phyloP scores from a whole-genome alignment of 768 basidiomycete species.

The Podaxis mareebaensis region DNA sequence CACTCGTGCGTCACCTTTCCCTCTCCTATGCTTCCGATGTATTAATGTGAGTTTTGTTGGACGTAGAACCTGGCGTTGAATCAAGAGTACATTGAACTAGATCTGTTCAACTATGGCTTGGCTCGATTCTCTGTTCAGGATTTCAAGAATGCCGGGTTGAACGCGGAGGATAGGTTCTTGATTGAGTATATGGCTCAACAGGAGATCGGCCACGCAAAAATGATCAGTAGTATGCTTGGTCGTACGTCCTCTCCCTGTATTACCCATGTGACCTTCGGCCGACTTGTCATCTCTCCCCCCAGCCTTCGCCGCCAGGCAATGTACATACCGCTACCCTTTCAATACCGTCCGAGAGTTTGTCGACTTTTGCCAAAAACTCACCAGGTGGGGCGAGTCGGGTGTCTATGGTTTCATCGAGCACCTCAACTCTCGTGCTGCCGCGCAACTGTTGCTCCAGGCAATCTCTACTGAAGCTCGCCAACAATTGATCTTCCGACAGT shows the following conservation, averaged over 20 bases:
- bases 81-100: constrained; percentile 65
- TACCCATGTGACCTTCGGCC: not conserved
- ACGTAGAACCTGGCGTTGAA: constrained; percentile 54
- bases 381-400: constrained; percentile 57
- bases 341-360: constrained; percentile 57
- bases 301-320: constrained; percentile 51
- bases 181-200: constrained; percentile 66
- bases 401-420: constrained; percentile 67
- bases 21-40: not conserved
- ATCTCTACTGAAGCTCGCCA: constrained; percentile 66
- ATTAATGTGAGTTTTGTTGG: not conserved
- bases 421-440: constrained; percentile 55
- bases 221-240: constrained; percentile 54
- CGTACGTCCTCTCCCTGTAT: not conserved
- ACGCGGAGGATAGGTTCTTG: constrained; percentile 51
- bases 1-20: constrained; percentile 21
- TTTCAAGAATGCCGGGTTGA: constrained; percentile 55
- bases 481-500: constrained; percentile 66
- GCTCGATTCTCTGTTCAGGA: constrained; percentile 53
- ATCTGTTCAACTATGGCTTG: constrained; percentile 59
- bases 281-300: constrained; percentile 11
- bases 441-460: constrained; percentile 52
- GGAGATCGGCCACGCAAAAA: constrained; percentile 60
- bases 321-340: constrained; percentile 59
- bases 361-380: constrained; percentile 59